Conservation (phyloP, 768 basidiomycete species). For the Tulasnella sp. region DNA sequence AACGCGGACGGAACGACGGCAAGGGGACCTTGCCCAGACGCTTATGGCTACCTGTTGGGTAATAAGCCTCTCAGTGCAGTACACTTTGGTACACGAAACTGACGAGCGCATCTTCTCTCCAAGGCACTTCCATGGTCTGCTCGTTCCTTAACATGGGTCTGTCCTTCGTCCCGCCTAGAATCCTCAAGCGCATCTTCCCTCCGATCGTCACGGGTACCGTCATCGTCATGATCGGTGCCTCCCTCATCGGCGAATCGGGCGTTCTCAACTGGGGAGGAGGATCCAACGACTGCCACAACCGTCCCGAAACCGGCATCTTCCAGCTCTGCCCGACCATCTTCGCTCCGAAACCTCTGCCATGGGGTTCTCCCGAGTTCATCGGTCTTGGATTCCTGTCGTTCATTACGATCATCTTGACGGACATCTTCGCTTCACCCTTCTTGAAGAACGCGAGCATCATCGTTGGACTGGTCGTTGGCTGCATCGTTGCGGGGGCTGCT, state of each 20-base stretch:
- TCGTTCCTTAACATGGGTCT: conserved; percentile 76
- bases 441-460: conserved; percentile 74
- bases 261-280: conserved; percentile 83
- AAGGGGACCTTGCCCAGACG: conserved; percentile 66
- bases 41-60: conserved; percentile 75
- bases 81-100: neutral
- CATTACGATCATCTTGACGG: conserved; percentile 67
- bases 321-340: conserved; percentile 64
- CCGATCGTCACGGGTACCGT: conserved; percentile 48
- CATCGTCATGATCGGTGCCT: conserved; percentile 74
- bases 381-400: conserved; percentile 85
- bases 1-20: conserved; percentile 56
- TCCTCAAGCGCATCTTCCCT: conserved; percentile 31
- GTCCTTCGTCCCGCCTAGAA: conserved; percentile 58
- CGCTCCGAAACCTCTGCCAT: conserved; percentile 66
- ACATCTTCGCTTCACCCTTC: conserved; percentile 82
- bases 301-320: conserved; percentile 65
- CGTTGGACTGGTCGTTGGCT: conserved; percentile 68
- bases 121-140: conserved; percentile 72
- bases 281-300: conserved; percentile 59
- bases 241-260: conserved; percentile 69
- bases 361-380: conserved; percentile 73
- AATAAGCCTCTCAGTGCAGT: conserved; percentile 26
- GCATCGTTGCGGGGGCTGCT: conserved; percentile 72
- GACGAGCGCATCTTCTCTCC: conserved; percentile 12